These are phyloP conservation scores for Coemansia sp. DNA, from an alignment of 192 early-diverging fungal genomes.

Conservation along the genomic window DNA sequence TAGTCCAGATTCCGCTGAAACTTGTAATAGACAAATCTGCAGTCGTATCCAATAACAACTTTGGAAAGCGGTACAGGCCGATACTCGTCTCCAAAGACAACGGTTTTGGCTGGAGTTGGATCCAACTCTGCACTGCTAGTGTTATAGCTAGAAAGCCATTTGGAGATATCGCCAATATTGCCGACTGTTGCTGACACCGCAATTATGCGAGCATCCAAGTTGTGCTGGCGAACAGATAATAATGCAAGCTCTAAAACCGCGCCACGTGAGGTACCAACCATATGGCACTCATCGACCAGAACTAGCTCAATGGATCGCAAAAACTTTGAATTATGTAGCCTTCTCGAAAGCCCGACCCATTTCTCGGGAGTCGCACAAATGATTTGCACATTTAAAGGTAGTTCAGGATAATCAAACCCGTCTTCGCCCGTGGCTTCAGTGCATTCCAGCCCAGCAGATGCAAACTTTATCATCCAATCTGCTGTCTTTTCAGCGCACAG, in stretches of 20 bases:
- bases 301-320: slow-evolving; percentile 43
- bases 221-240: slow-evolving; percentile 49
- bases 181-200: slow-evolving; percentile 71
- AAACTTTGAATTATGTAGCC: slow-evolving; percentile 13
- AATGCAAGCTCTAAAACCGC: slow-evolving; percentile 66
- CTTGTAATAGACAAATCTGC: slow-evolving; percentile 45
- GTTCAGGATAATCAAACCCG: background rate
- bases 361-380: slow-evolving; percentile 71
- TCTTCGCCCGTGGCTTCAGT: slow-evolving; percentile 58
- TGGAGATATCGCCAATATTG: slow-evolving; percentile 66
- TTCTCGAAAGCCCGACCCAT: slow-evolving; percentile 60
- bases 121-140: background rate
- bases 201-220: slow-evolving; percentile 47
- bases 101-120: slow-evolving; percentile 18
- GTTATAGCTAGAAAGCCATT: slow-evolving; percentile 58
- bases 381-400: slow-evolving; percentile 42
- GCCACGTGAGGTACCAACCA: slow-evolving; percentile 62
- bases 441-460: slow-evolving; percentile 38
- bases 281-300: slow-evolving; percentile 73
- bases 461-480: slow-evolving; percentile 62
- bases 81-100: slow-evolving; percentile 70
- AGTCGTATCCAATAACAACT: slow-evolving; percentile 56
- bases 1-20: slow-evolving; percentile 64
- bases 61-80: slow-evolving; percentile 62
- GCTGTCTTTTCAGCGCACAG: slow-evolving; percentile 61